Evolutionary conservation across 2,329 filamentous ascomycete genomes (phyloP).

Genomic region (Aspergillus japonicus): DNA sequence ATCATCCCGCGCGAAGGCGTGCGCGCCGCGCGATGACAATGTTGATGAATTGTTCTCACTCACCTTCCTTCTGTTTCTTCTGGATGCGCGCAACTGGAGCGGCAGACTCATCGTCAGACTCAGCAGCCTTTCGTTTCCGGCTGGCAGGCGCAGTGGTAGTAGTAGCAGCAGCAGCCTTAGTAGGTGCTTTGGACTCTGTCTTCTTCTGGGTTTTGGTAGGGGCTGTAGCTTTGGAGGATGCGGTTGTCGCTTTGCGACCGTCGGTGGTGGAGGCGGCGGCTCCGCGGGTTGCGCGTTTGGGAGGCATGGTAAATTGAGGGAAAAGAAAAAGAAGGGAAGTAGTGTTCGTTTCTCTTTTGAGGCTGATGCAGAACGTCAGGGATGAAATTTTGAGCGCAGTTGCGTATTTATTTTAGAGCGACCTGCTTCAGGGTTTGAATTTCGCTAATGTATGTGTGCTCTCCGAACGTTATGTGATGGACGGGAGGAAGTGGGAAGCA

Average conservation of each 20-base stretch:
- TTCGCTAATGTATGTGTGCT: too few relatives aligned
- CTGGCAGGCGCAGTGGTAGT: neutral
- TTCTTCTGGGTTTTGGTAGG: neutral
- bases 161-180: neutral
- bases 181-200: neutral
- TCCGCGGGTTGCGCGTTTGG: slow-evolving; percentile 3
- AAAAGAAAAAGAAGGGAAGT: neutral
- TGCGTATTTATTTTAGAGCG: neutral
- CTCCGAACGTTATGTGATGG: too few relatives aligned
- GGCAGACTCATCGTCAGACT: slow-evolving; percentile 1
- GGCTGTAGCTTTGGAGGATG: neutral
- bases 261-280: neutral
- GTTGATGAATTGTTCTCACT: neutral
- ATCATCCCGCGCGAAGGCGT: neutral
- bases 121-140: slow-evolving; percentile 10
- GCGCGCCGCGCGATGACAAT: too few relatives aligned
- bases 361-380: neutral
- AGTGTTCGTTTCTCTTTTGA: neutral
- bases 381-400: neutral
- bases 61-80: slow-evolving; percentile 12
- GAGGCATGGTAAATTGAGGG: neutral
- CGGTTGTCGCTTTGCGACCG: neutral
- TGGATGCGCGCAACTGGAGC: slow-evolving; percentile 1
- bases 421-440: neutral
- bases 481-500: too few relatives aligned